Base-by-base conservation (phyloP, 371 early-diverging fungal species). In the Actinomucor elegans region DNA sequence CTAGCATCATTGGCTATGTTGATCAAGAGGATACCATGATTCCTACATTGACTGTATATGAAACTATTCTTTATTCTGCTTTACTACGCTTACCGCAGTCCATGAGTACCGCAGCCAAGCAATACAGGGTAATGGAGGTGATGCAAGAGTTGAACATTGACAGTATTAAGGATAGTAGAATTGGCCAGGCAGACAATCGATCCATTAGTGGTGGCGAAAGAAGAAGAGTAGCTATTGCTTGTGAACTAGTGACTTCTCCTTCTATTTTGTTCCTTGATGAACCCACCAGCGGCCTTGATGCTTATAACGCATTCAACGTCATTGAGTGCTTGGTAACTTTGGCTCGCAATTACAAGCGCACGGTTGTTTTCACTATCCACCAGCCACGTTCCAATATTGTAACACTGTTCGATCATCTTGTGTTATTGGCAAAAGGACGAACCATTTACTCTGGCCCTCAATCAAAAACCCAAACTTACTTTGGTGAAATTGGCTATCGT, bases 361-460 rank as follows among this genome's bases (percentile, higher is more conserved):
- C 97, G 0, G 86, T 99, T 15, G 77, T 97, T 6, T 90, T 93
- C 60, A 94, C 94, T 10, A 94, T 97, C 29, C 98, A 99, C 64
- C 99, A 97, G 61, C 99, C 99, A 4, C 83, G 97, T 9, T 87
- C 90, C 10, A 91, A 97, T 53, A 94, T 98, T 46, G 92, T 91
- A 41, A 77, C 87, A 15, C 67, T 93, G 52, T 95, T 99, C 75
- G 94, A 96, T 70, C 84, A 87, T 26, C 71, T 97, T 10, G 69
- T 97, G 11, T 74, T 99, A 17, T 76, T 99, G 34, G 86, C 92
- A 17, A 90, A 89, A 28, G 94, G 96, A 4, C 77, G 84, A 40
- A 73, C 90, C 34, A 84, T 91, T 27, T 97, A 88, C 64, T 90
- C 94, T 5, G 95, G 95, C 1, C 71, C 76, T 37, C 82, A 87